Conservation (phyloP, 2,329 filamentous ascomycete genomes). For the Claviceps sp. region DNA sequence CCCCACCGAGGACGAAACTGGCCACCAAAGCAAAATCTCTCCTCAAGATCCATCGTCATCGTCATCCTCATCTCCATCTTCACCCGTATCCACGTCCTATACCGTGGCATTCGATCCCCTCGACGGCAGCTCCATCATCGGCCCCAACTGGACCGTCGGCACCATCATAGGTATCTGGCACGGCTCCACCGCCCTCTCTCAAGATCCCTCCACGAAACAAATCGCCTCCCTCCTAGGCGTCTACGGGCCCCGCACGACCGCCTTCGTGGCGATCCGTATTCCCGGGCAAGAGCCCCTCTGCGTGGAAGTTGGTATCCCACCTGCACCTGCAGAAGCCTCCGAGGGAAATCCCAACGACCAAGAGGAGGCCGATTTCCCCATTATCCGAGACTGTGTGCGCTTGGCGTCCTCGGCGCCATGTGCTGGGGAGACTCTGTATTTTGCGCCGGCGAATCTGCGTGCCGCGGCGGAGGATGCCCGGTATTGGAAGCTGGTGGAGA, state of each 20-base stretch:
- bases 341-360: background rate
- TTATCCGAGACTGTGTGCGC: background rate
- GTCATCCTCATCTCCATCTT: no score
- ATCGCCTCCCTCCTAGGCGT: constrained; percentile 39
- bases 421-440: constrained; percentile 37
- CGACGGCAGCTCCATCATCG: constrained; percentile 49
- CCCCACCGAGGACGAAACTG: background rate
- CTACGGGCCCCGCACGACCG: constrained; percentile 41
- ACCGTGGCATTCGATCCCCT: constrained; percentile 50
- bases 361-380: background rate
- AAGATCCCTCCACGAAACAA: constrained; percentile 25
- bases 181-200: constrained; percentile 29
- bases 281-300: constrained; percentile 27
- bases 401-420: constrained; percentile 10
- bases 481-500: constrained; percentile 36
- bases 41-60: constrained; percentile 17
- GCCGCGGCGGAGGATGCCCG: constrained; percentile 35
- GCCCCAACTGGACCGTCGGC: constrained; percentile 43
- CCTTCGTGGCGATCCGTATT: constrained; percentile 38
- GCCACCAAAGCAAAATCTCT: background rate
- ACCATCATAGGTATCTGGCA: constrained; percentile 49
- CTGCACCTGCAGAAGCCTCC: background rate
- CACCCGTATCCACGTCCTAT: constrained; percentile 21
- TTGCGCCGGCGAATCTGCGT: constrained; percentile 49
- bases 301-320: constrained; percentile 35